Base-by-base conservation (phyloP, 106 monocot species). In the Chionographis japonica region DNA sequence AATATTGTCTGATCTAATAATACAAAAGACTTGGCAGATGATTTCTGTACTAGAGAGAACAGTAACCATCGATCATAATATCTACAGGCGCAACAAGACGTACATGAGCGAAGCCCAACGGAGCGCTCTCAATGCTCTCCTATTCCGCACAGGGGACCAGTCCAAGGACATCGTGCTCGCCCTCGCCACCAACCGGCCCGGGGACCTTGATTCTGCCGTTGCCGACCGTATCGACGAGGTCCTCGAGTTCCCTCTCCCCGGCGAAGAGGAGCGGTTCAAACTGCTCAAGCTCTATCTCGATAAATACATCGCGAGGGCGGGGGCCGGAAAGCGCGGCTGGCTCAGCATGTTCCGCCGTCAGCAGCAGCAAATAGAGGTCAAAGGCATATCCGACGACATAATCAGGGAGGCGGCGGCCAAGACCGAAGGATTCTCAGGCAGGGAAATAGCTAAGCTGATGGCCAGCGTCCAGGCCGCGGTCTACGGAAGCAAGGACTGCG, bases 171-270 rank as follows among this genome's bases (percentile, higher is more conserved):
- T 93, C 54, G 93, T 93, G 12, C 86, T 93, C 20, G 93, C 93
- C 37, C 83, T 89, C 13, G 93, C 93, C 15, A 93, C 93, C 40
- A 98, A 92, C 72, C 75, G 92, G 5, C 97, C 97, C 8, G 92
- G 97, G 17, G 97, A 98, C 27, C 89, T 98, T n/a, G 97, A 98
- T 63, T 79, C 97, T 15, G 97, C 97, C 52, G 78, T 98, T 65
- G 59, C 89, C 0, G 97, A 98, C 61, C 92, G 97, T 12, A 90
- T 98, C 20, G 97, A 98, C 40, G 97, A 98, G 68, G 89, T 89
- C 54, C 86, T 98, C 4, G 92, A 98, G 60, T 98, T 92, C 70
- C 89, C 92, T 4, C 82, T 92, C 16, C 92, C 97, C 17, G 81
- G 89, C 9, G 90, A 90, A 74, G 97, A 87, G 2, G 97, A 98